Evolutionary conservation across 371 early-diverging fungal genomes (phyloP), one percentile per base, ranked within the genome.

Genomic region (Mucor mucedo): DNA sequence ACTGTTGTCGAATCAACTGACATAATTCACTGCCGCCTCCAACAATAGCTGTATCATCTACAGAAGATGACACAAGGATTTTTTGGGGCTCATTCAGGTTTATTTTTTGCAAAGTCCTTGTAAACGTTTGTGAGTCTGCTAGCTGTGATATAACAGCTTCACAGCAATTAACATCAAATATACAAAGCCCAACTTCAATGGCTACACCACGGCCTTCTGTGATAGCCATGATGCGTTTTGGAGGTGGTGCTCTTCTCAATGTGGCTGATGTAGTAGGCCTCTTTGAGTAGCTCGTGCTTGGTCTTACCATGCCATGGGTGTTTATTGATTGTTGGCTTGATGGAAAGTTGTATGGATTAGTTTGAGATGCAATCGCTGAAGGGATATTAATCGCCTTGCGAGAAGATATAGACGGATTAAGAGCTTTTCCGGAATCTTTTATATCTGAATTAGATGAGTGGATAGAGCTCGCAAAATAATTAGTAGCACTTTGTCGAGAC

Each of bases 91-190:
- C 72, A 48, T 85, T 76, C 5, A 89, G 39, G 62, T 77, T 74
- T 8, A 91, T 77, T 49, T 84, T 83, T 50, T 90, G 88, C 27
- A 91, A 57, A 0, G 90, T 88, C 56, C 82, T 78, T 33, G 75
- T 63, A 64, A 87, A 90, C 0, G 85, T 84, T 54, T 78, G 87
- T 4, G 85, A 78, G 60, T 92, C 92, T n/a, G 86, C 80, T 56
- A 87, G 76, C 90, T 92, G 91, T 2, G 79, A 86, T 38, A 91
- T 57, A 42, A 70, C 68, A 53, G 84, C 79, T 68, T 90, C 90
- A 63, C 86, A 87, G 2, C 84, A 86, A 10, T 69, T 69, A 42
- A 87, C 67, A 66, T 88, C 82, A 56, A 90, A 76, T 39, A 84
- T 69, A 40, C 90, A 90, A 41, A 91, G 62, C 1, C 90, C 92